Percentiles rank a stretch among this genome's conserved stretches.
These are phyloP conservation scores for Priceomyces medius DNA, from an alignment of 805 yeast species.

Conservation along the genomic window DNA sequence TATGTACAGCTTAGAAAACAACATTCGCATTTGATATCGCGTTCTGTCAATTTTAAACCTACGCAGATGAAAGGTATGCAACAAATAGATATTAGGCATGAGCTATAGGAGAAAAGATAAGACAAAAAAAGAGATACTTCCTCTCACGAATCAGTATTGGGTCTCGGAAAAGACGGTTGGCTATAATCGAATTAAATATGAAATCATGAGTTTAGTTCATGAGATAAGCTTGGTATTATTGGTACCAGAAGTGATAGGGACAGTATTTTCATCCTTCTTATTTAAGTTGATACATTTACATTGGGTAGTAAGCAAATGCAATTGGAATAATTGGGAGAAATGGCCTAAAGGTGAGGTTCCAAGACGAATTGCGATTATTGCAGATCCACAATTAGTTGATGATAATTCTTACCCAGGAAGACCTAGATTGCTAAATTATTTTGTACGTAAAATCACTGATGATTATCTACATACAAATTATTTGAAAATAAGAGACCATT, in stretches of 20 bases:
- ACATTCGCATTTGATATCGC: too few species aligned
- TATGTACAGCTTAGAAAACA: too few species aligned
- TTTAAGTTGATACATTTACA: not conserved
- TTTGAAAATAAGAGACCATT: constrained; percentile 50
- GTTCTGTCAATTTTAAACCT: too few species aligned
- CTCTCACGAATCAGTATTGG: not conserved
- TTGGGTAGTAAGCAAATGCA: constrained; percentile 23
- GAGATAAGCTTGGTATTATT: constrained; percentile 6
- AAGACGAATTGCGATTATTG: constrained; percentile 59
- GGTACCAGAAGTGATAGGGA: constrained; percentile 22
- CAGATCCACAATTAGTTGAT: constrained; percentile 95
- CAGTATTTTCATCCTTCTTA: constrained; percentile 9
- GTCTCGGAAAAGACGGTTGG: not conserved
- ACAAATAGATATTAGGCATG: not conserved
- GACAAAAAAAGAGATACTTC: not conserved
- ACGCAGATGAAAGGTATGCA: too few species aligned
- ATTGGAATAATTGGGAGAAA: constrained; percentile 68
- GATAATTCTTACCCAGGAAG: constrained; percentile 80
- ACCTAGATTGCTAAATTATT: constrained; percentile 45
- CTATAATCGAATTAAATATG: not conserved
- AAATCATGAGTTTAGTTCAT: not conserved
- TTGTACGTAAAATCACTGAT: constrained; percentile 68
- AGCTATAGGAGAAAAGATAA: constrained; percentile 4
- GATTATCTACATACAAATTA: constrained; percentile 78
- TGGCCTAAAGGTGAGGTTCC: constrained; percentile 45